Evolutionary conservation across 805 yeast genomes (phyloP).

Genomic region (Tetrapisispora namnaoensis): DNA sequence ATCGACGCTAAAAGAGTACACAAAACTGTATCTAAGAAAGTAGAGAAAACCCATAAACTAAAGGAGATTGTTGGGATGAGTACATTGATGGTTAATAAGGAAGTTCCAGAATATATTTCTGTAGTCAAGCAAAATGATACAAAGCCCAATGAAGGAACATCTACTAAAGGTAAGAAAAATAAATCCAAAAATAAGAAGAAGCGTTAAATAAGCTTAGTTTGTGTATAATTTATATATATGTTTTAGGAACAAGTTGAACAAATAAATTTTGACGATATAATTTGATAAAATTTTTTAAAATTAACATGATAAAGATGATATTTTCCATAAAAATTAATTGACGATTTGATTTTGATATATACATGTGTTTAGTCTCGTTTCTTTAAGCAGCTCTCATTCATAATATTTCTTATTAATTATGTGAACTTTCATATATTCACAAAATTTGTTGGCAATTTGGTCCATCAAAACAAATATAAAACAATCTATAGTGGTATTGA

Average conservation of each 20-base stretch:
- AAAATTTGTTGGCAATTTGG: too few relatives aligned
- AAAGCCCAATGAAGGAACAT: conserved; percentile 8
- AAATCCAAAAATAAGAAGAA: conserved; percentile 24
- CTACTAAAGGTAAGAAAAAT: conserved; percentile 19
- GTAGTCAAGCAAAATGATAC: conserved; percentile 7
- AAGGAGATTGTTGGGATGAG: conserved; percentile 21
- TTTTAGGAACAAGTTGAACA: not conserved
- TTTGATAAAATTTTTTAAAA: too few relatives aligned
- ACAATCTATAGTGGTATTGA: too few relatives aligned
- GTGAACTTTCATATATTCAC: too few relatives aligned
- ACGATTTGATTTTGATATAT: too few relatives aligned
- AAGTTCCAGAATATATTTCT: conserved; percentile 20
- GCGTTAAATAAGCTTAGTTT: conserved; percentile 9
- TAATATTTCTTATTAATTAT: too few relatives aligned
- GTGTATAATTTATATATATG: not conserved
- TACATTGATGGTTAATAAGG: conserved; percentile 21
- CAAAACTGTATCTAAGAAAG: conserved; percentile 11
- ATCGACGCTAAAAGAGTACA: conserved; percentile 14
- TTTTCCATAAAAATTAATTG: too few relatives aligned
- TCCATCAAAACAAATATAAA: too few relatives aligned
- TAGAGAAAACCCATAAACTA: conserved; percentile 6
- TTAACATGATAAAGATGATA: too few relatives aligned
- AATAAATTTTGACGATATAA: too few relatives aligned
- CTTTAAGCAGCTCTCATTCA: too few relatives aligned
- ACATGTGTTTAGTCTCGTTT: too few relatives aligned